phyloP scores from a whole-genome alignment of 2,329 filamentous ascomycete species.

The Chalaropsis thielavioides region DNA sequence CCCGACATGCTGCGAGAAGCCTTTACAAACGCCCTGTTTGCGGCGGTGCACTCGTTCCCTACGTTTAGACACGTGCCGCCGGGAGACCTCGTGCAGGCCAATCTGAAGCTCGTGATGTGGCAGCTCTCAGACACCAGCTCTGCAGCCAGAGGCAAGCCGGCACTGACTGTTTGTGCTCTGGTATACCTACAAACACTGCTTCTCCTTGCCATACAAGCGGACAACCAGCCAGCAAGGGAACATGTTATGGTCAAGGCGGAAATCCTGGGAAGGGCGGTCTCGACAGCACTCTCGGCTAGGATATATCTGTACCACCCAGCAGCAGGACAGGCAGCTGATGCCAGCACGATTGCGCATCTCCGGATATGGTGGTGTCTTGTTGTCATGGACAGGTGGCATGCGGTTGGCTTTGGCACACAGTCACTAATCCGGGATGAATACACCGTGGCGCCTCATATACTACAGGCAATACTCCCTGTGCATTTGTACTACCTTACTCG shows the following conservation, averaged over 20 bases:
- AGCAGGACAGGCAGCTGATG: constrained; percentile 47
- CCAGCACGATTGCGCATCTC: constrained; percentile 31
- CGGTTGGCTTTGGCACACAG: constrained; percentile 49
- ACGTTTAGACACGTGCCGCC: not conserved
- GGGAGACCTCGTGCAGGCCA: constrained; percentile 8
- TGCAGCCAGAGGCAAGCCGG: not conserved
- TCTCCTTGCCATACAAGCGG: constrained; percentile 51
- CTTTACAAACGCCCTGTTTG: constrained; percentile 48
- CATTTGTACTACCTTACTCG: constrained; percentile 49
- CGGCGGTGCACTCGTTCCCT: constrained; percentile 30
- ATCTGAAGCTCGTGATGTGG: constrained; percentile 35
- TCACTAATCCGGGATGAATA: constrained; percentile 48
- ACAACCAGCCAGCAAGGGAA: constrained; percentile 37
- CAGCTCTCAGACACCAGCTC: constrained; percentile 27
- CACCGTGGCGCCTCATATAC: constrained; percentile 43
- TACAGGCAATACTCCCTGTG: constrained; percentile 47
- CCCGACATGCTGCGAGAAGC: constrained; percentile 44
- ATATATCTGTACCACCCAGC: constrained; percentile 39
- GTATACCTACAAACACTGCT: constrained; percentile 54
- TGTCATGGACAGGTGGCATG: constrained; percentile 59
- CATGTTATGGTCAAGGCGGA: constrained; percentile 35
- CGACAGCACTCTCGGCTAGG: constrained; percentile 49
- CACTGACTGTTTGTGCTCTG: not conserved
- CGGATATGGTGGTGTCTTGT: constrained; percentile 56
- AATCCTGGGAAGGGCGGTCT: constrained; percentile 51